phyloP scores from a whole-genome alignment of 2,329 filamentous ascomycete genomes.

The Corinectria fuckeliana region DNA sequence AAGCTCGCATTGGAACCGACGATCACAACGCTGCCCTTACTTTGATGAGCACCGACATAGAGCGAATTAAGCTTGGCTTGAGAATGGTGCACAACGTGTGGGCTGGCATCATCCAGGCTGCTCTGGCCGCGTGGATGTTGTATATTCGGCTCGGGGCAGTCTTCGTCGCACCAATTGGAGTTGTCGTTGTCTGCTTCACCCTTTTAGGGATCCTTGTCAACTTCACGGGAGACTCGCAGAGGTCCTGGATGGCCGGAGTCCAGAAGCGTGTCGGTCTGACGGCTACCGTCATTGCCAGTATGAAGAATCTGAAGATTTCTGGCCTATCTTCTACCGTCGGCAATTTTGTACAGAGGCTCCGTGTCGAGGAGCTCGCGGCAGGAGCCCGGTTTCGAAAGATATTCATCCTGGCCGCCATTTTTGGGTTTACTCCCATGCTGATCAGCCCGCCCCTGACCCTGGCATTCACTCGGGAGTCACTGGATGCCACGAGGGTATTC shows the following conservation, averaged over 20 bases:
- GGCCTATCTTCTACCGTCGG: slow-evolving; percentile 29
- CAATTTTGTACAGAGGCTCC: slow-evolving; percentile 30
- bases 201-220: background rate
- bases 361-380: slow-evolving; percentile 32
- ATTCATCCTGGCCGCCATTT: slow-evolving; percentile 19
- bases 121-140: slow-evolving; percentile 52
- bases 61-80: slow-evolving; percentile 38
- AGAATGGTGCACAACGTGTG: slow-evolving; percentile 42
- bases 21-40: slow-evolving; percentile 48
- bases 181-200: slow-evolving; percentile 39
- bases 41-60: slow-evolving; percentile 54
- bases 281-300: slow-evolving; percentile 31
- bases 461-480: slow-evolving; percentile 25
- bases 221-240: slow-evolving; percentile 28
- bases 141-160: slow-evolving; percentile 52
- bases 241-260: slow-evolving; percentile 42
- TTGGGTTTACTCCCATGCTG: slow-evolving; percentile 42
- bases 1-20: slow-evolving; percentile 34
- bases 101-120: slow-evolving; percentile 47
- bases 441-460: slow-evolving; percentile 41
- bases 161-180: slow-evolving; percentile 53
- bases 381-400: slow-evolving; percentile 31
- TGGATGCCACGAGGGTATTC: slow-evolving; percentile 37
- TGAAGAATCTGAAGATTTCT: slow-evolving; percentile 38
- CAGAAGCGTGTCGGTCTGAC: slow-evolving; percentile 40